Evolutionary conservation across 306 rosid genomes (phyloP), one percentile per base, ranked within the genome.

Genomic region (Sindora glabra): DNA sequence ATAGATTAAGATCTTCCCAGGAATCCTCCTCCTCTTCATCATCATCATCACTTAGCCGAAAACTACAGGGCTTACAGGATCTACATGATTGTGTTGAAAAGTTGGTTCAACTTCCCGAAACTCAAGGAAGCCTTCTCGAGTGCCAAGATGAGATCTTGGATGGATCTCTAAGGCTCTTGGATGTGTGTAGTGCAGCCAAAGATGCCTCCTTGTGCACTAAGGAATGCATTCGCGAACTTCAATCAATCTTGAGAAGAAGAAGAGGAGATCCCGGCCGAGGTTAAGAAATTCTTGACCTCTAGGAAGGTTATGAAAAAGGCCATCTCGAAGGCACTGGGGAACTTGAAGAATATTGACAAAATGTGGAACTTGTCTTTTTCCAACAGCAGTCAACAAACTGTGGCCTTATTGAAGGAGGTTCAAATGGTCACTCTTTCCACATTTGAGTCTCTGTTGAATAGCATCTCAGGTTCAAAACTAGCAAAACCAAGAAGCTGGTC

Each of bases 1-100:
- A 21, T 0, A 37, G 26, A 44, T 53, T 73, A 54, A 67, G 57
- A 3, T 30, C 51, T 55, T 74, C 70, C 26, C 21, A n/a, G n/a
- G n/a, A 14, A 62, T 47, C 70, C 46, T 63, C n/a, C n/a, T 36
- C 59, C 64, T 42, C 68, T n/a, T 65, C 62, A 8, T 22, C 75
- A 0, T 53, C 78, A 38, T 53, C 70, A 30, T 11, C 17, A 1
- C 65, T 67, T 23, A 32, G 23, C 37, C 51, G 62, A 2, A 74
- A 74, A 5, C 0, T 50, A 26, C 13, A 2, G 5, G 19, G 56
- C 18, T n/a, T 50, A 10, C 56, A 50, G 1, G 56, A 50, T 50
- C 33, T 50, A 19, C 56, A 50, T 26, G 56, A 50, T 1, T n/a
- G 13, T 7, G 36, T 50, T n/a, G 56, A 24, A 24, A 14, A 26